These are phyloP conservation scores for Mrakia frigida DNA, from an alignment of 768 basidiomycete species.

Conservation along the genomic window DNA sequence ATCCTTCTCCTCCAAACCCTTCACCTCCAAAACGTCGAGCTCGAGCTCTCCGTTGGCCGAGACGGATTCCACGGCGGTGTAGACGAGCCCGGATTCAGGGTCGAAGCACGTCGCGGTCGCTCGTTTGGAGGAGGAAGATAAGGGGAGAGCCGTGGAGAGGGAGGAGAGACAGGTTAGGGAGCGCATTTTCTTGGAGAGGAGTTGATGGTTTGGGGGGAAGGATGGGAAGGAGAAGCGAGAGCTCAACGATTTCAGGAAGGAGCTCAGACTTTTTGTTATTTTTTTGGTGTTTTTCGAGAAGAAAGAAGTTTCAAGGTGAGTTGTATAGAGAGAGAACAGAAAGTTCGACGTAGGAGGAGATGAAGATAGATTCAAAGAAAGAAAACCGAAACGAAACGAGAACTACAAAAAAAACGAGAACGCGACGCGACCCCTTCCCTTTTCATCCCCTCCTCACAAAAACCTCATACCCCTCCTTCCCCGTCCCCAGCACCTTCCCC, in stretches of 20 bases:
- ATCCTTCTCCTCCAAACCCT: conserved; percentile 1
- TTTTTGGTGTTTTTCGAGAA: not conserved
- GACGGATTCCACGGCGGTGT: conserved; percentile 10
- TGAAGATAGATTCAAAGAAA: not conserved
- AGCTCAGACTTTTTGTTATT: not conserved
- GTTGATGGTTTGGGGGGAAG: not conserved
- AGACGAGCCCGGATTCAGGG: conserved; percentile 20
- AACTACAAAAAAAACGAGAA: not conserved
- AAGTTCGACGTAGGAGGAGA: too few species aligned
- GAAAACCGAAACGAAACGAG: not conserved
- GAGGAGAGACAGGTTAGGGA: conserved; percentile 30
- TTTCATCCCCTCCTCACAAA: not conserved
- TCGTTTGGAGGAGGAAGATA: not conserved
- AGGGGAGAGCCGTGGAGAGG: conserved; percentile 10
- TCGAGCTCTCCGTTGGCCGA: not conserved
- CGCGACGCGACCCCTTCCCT: not conserved
- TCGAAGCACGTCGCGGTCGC: conserved; percentile 26
- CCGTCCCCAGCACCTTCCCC: not conserved
- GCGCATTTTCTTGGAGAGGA: conserved; percentile 6
- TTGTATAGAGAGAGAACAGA: not conserved
- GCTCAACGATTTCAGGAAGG: not conserved
- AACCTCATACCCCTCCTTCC: not conserved
- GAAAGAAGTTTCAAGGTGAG: not conserved
- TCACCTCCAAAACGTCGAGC: conserved; percentile 20
- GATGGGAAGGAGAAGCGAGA: not conserved